Conservation (phyloP, 768 basidiomycete genomes). For the Suillus ampliporus region DNA sequence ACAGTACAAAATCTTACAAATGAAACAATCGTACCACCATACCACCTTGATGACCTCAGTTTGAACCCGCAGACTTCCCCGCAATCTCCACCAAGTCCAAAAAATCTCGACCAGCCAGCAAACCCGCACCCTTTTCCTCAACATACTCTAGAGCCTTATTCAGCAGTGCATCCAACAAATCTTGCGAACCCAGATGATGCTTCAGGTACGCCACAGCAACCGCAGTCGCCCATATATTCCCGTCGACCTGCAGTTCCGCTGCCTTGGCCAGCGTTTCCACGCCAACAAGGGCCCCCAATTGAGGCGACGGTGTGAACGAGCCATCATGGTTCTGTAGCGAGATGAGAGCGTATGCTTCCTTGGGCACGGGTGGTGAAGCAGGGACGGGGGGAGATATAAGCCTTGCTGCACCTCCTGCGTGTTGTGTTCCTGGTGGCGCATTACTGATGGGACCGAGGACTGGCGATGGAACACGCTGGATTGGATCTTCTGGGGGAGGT, state of each 20-base stretch:
- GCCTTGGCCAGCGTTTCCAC: constrained; percentile 37
- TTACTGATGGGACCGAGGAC: constrained; percentile 18
- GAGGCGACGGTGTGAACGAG: constrained; percentile 45
- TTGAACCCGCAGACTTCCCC: neutral
- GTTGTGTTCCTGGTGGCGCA: constrained; percentile 11
- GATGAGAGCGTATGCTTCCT: constrained; percentile 43
- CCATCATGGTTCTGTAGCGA: constrained; percentile 52
- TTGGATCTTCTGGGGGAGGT: constrained; percentile 31
- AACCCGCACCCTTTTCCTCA: constrained; percentile 12
- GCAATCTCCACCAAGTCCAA: constrained; percentile 7
- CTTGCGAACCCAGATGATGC: constrained; percentile 40
- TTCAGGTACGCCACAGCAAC: constrained; percentile 53
- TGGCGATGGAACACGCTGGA: constrained; percentile 42
- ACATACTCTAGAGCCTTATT: constrained; percentile 51
- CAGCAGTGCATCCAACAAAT: constrained; percentile 48
- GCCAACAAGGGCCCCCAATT: constrained; percentile 45
- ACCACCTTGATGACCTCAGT: neutral
- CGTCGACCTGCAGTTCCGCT: constrained; percentile 36
- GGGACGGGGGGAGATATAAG: too few species aligned
- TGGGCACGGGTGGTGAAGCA: constrained; percentile 18
- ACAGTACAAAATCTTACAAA: neutral
- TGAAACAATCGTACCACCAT: neutral
- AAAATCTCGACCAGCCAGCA: constrained; percentile 14
- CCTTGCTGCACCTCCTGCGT: neutral
- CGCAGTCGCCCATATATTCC: constrained; percentile 53